Conservation (phyloP, 108 stramenopile genomes). For the Stephanodiscus minutulus region DNA sequence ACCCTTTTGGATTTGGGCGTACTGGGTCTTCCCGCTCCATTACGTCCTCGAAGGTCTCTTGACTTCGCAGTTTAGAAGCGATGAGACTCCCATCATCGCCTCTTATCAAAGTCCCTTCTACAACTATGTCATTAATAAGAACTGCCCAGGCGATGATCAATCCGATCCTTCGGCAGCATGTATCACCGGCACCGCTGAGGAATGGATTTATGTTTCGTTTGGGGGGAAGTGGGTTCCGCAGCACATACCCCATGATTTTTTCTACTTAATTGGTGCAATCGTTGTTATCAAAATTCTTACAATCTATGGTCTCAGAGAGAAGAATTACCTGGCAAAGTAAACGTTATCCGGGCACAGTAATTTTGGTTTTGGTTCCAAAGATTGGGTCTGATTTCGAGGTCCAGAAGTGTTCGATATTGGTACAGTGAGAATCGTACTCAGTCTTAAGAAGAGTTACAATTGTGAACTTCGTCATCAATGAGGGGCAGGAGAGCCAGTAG, state of each 20-base stretch:
- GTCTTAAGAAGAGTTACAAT: no score
- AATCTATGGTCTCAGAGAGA: conserved; percentile 47
- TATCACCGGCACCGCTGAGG: conserved; percentile 63
- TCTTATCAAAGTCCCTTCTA: conserved; percentile 53
- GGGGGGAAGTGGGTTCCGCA: conserved; percentile 54
- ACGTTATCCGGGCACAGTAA: neutral
- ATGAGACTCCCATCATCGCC: conserved; percentile 60
- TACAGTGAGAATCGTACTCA: no score
- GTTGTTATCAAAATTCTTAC: conserved; percentile 48
- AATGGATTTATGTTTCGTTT: conserved; percentile 61
- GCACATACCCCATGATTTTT: conserved; percentile 51
- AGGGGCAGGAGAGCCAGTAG: no score
- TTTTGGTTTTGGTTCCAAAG: neutral
- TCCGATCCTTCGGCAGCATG: neutral
- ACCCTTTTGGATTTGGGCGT: conserved; percentile 58
- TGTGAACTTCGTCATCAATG: no score
- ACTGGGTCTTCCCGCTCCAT: conserved; percentile 56
- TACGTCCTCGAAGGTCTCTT: conserved; percentile 67
- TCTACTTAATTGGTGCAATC: conserved; percentile 54
- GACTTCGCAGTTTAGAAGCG: conserved; percentile 57
- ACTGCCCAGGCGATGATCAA: conserved; percentile 24
- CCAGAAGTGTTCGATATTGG: neutral
- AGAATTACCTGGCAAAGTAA: conserved; percentile 59
- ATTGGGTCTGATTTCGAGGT: neutral
- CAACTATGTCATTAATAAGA: conserved; percentile 27